A percentile compares a stretch with the other conserved stretches of the same genome.
Conservation (phyloP, 768 basidiomycete species). For the Kwoniella newhampshirensis region DNA sequence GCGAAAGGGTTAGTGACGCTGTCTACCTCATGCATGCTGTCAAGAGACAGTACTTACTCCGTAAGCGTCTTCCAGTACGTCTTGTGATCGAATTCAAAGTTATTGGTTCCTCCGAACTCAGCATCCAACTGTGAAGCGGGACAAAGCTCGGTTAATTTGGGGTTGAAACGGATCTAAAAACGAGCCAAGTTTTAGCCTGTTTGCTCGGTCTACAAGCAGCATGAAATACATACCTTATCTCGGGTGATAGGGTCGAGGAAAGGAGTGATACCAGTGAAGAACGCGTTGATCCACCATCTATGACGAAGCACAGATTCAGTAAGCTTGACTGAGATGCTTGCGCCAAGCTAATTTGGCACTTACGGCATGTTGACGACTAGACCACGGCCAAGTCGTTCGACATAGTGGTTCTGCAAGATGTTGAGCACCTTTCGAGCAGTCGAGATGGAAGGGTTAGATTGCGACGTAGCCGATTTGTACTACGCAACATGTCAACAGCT, state of each 20-base stretch:
- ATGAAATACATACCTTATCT: constrained; percentile 65
- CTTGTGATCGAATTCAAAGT: constrained; percentile 69
- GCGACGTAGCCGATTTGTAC: constrained; percentile 76
- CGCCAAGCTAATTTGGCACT: constrained; percentile 50
- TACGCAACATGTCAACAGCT: constrained; percentile 7
- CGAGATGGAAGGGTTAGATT: constrained; percentile 79
- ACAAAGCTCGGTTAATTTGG: constrained; percentile 72
- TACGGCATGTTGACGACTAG: constrained; percentile 77
- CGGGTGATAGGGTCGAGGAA: constrained; percentile 85
- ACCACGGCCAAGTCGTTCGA: constrained; percentile 79
- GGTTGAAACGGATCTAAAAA: constrained; percentile 80
- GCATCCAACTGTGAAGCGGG: constrained; percentile 73
- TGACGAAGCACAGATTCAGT: constrained; percentile 50
- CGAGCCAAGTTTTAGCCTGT: neutral
- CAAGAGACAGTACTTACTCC: constrained; percentile 63
- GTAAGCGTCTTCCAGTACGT: constrained; percentile 78
- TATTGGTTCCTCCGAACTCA: constrained; percentile 76
- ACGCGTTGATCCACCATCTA: constrained; percentile 57
- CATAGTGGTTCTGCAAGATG: constrained; percentile 85
- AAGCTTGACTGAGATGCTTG: neutral
- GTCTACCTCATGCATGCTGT: neutral
- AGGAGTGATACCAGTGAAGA: constrained; percentile 66
- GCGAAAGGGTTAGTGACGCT: neutral
- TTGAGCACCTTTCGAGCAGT: constrained; percentile 73
- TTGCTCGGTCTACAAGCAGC: neutral